phyloP scores from a whole-genome alignment of 371 early-diverging fungal genomes.

The Fennellomyces sp. region DNA sequence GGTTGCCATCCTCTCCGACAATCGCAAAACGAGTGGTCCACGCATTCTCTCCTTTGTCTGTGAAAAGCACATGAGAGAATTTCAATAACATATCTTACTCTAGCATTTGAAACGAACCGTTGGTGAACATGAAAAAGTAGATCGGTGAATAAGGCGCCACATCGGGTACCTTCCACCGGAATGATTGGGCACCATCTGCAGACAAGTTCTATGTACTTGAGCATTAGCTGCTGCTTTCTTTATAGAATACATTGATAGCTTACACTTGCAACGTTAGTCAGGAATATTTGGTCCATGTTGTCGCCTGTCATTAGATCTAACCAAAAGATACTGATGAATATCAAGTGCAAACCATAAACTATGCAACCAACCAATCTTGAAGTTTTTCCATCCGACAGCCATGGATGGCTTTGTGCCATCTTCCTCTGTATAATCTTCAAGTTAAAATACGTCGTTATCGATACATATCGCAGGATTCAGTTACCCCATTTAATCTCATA shows the following conservation, averaged over 20 bases:
- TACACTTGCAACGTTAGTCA: constrained; percentile 34
- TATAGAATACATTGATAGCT: not conserved
- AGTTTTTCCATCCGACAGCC: constrained; percentile 25
- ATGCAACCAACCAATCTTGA: constrained; percentile 36
- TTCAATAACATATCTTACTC: not conserved
- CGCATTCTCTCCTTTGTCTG: constrained; percentile 38
- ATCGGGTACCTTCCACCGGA: constrained; percentile 40
- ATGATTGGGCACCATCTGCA: constrained; percentile 6
- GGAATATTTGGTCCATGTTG: constrained; percentile 28
- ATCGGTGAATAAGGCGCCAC: constrained; percentile 41
- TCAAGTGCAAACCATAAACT: no score
- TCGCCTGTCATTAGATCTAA: constrained; percentile 46
- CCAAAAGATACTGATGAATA: not conserved
- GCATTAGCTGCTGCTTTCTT: not conserved
- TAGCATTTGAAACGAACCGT: constrained; percentile 34
- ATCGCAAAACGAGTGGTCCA: constrained; percentile 44
- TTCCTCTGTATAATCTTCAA: constrained; percentile 17
- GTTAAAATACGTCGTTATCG: not conserved
- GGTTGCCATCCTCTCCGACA: constrained; percentile 26
- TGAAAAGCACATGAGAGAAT: not conserved
- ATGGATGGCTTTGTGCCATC: constrained; percentile 21
- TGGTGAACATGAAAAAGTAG: constrained; percentile 55
- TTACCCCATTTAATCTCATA: constrained; percentile 51
- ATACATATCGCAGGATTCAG: not conserved
- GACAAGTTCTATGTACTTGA: not conserved